Base-by-base conservation (phyloP, 2,329 filamentous ascomycete genomes). In the Fusarium tanahbumbuense region DNA sequence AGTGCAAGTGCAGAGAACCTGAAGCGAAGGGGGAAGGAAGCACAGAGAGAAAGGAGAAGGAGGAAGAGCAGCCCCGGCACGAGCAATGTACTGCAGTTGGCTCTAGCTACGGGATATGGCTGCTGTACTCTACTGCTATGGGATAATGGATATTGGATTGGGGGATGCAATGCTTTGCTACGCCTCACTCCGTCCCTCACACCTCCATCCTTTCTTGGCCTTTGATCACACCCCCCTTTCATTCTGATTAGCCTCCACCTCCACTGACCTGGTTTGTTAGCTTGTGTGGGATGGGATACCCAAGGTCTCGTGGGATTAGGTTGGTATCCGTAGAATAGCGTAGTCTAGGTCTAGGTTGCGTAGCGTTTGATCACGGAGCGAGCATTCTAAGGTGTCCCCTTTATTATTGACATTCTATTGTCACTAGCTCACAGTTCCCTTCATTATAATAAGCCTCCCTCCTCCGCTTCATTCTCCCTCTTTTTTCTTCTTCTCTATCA, bases 401-500 rank as follows among this genome's bases (percentile, higher is more conserved):
- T 67, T 64, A 71, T 56, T 52, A 41, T 55, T 54, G 53, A 45
- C 47, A 32, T 59, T 65, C 41, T 49, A 64, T 64, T 64, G 60
- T 64, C 45, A 57, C 67, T 56, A 54, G 63, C 55, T 66, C 42
- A 52, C 55, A 34, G 50, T 56, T 64, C 64, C 68, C 59, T 70
- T 71, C 41, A 68, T 71, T 71, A 71, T 71, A 71, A 71, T 68
- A 74, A 70, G 68, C 65, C 68, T 67, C 61, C 45, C 56, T 68
- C 70, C 55, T 56, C 54, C 62, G 55, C 59, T 32, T 22, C 37
- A 55, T n/a, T 60, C 47, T 58, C 45, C 23, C 45, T 53, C 56
- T 25, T 60, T 32, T 60, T 30, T 45, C 47, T 68, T 65, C 44
- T 47, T 71, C 68, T 71, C 59, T 34, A 71, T 68, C 68, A 71